These are phyloP conservation scores for Globisporangium spiculum DNA, from an alignment of 352 stramenopile species.

Conservation along the genomic window DNA sequence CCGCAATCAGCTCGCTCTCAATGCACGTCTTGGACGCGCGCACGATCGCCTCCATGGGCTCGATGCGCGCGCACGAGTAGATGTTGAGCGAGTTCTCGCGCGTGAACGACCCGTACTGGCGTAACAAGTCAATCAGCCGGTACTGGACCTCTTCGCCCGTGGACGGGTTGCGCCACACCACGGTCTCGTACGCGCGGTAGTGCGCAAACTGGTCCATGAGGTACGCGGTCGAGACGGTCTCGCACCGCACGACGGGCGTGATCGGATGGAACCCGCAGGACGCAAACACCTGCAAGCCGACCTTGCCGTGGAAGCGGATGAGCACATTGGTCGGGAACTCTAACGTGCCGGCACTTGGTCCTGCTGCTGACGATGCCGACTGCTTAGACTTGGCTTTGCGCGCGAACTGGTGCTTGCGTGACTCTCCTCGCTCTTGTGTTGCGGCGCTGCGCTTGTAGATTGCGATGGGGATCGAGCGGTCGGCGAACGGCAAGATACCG, in stretches of 20 bases:
- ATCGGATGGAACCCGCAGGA: conserved; percentile 44
- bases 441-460: conserved; percentile 3
- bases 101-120: conserved; percentile 15
- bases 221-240: conserved; percentile 18
- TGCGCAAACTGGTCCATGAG: conserved; percentile 15
- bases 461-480: conserved; percentile 37
- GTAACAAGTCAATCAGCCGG: conserved; percentile 10
- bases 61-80: conserved; percentile 4
- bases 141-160: conserved; percentile 16
- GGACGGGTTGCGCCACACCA: conserved; percentile 11
- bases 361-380: not conserved
- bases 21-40: conserved; percentile 10
- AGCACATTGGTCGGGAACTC: conserved; percentile 45
- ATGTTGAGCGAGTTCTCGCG: conserved; percentile 18
- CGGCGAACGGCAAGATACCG: conserved; percentile 34
- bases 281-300: conserved; percentile 33
- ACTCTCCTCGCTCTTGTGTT: not conserved
- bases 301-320: conserved; percentile 34
- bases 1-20: conserved; percentile 4
- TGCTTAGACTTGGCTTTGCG: conserved; percentile 15
- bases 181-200: conserved; percentile 16
- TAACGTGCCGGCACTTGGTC: conserved; percentile 9
- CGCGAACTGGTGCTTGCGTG: conserved; percentile 5
- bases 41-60: conserved; percentile 11
- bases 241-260: conserved; percentile 41